phyloP scores from a whole-genome alignment of 345 rosid species.

The Bretschneidera sinensis region DNA sequence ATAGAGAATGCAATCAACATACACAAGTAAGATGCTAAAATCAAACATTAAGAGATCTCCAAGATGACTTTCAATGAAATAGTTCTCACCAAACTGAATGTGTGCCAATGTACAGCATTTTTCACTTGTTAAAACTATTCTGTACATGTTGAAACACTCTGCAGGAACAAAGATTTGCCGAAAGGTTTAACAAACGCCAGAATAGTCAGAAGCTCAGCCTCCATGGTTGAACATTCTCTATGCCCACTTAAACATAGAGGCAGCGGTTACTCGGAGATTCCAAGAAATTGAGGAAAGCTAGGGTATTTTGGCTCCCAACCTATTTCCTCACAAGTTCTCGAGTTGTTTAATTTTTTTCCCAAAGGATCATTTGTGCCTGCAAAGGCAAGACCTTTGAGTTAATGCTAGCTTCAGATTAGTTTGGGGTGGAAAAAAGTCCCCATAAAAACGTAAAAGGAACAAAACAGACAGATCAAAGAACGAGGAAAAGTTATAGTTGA shows the following conservation, averaged over 20 bases:
- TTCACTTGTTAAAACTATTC: too few species aligned
- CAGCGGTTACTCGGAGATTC: constrained; percentile 34
- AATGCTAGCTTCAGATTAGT: not conserved
- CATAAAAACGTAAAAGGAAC: not conserved
- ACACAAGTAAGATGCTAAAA: too few species aligned
- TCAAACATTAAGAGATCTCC: too few species aligned
- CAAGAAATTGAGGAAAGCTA: constrained; percentile 78
- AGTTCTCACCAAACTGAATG: too few species aligned
- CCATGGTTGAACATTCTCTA: not conserved
- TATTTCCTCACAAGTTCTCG: constrained; percentile 59
- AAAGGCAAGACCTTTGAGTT: constrained; percentile 12
- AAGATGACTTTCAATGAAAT: too few species aligned
- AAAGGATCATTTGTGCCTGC: constrained; percentile 80
- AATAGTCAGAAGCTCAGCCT: too few species aligned
- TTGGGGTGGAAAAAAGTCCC: not conserved
- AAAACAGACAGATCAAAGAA: not conserved
- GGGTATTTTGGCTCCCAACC: constrained; percentile 90
- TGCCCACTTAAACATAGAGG: not conserved
- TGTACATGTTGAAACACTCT: too few species aligned
- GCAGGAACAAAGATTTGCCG: too few species aligned
- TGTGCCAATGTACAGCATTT: too few species aligned
- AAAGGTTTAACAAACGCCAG: too few species aligned
- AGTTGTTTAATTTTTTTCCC: constrained; percentile 86
- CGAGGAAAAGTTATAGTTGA: constrained; percentile 1
- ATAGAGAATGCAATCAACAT: too few species aligned